Percentiles rank a stretch among this genome's conserved stretches.
phyloP scores from a whole-genome alignment of 1,139 yeast species.

The Magnusiomyces suaveolens region DNA sequence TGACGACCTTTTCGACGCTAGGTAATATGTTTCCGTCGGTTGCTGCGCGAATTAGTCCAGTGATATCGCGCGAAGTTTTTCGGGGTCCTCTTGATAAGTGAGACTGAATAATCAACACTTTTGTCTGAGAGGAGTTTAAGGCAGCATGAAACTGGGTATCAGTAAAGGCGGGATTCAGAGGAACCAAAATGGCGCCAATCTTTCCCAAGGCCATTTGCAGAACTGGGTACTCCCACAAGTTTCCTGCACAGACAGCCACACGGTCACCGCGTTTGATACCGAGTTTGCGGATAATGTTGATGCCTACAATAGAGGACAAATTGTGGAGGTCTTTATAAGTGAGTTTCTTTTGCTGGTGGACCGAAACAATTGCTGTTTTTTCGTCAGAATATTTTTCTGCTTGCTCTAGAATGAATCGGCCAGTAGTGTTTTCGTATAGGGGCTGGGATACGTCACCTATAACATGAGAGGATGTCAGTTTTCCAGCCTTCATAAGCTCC shows the following conservation, averaged over 20 bases:
- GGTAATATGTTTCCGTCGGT: constrained; percentile 14
- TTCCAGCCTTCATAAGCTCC: background rate
- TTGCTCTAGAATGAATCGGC: constrained; percentile 18
- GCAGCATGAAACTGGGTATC: constrained; percentile 26
- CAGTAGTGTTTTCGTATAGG: constrained; percentile 20
- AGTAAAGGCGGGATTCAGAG: constrained; percentile 31
- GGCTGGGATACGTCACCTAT: constrained; percentile 22
- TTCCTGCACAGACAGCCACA: constrained; percentile 30
- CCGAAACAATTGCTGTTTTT: constrained; percentile 24
- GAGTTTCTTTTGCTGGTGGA: constrained; percentile 22
- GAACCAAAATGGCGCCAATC: constrained; percentile 29
- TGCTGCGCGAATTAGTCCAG: constrained; percentile 10
- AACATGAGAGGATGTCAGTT: constrained; percentile 15
- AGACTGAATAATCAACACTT: constrained; percentile 23
- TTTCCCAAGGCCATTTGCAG: constrained; percentile 28
- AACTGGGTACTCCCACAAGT: constrained; percentile 29
- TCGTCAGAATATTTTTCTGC: constrained; percentile 17
- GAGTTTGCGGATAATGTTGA: constrained; percentile 20
- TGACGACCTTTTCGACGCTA: constrained; percentile 7
- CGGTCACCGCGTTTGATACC: constrained; percentile 24
- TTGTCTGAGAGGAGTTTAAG: constrained; percentile 22
- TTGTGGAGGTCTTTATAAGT: constrained; percentile 23
- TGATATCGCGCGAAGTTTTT: constrained; percentile 11
- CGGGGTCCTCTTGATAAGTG: constrained; percentile 16
- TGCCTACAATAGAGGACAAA: constrained; percentile 20